Conservation (phyloP, 2,329 filamentous ascomycete species). For the Atkinsonella texensis region DNA sequence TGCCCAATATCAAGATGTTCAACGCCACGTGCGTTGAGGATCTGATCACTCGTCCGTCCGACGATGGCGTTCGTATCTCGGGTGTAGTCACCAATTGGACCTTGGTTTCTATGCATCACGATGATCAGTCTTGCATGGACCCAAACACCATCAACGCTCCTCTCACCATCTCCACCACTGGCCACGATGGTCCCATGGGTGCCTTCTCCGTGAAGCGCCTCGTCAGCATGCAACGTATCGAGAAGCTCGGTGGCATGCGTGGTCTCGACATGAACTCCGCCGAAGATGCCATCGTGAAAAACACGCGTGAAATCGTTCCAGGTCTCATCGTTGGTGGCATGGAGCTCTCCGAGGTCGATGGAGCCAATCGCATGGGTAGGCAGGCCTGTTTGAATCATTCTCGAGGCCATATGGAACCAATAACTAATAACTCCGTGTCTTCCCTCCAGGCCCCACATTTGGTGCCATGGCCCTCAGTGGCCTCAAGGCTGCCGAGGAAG, state of each 20-base stretch:
- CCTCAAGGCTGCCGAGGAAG: constrained; percentile 86
- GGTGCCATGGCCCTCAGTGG: constrained; percentile 81
- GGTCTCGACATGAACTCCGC: constrained; percentile 86
- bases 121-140: constrained; percentile 92
- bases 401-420: too few species aligned
- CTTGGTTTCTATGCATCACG: constrained; percentile 74
- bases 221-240: constrained; percentile 73
- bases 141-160: constrained; percentile 94
- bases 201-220: constrained; percentile 87
- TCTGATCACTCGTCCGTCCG: constrained; percentile 65
- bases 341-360: constrained; percentile 85
- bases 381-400: neutral
- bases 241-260: constrained; percentile 82
- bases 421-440: neutral
- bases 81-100: constrained; percentile 97
- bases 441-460: constrained; percentile 52
- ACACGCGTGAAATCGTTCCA: constrained; percentile 76
- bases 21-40: constrained; percentile 91
- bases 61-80: constrained; percentile 54
- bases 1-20: constrained; percentile 93
- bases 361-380: constrained; percentile 76
- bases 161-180: constrained; percentile 77
- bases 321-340: constrained; percentile 90
- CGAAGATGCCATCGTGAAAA: constrained; percentile 88
- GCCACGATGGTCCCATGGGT: constrained; percentile 82